These are phyloP conservation scores for Amoebophrya sp. DNA, from an alignment of 169 alveolate genomes.

Conservation along the genomic window DNA sequence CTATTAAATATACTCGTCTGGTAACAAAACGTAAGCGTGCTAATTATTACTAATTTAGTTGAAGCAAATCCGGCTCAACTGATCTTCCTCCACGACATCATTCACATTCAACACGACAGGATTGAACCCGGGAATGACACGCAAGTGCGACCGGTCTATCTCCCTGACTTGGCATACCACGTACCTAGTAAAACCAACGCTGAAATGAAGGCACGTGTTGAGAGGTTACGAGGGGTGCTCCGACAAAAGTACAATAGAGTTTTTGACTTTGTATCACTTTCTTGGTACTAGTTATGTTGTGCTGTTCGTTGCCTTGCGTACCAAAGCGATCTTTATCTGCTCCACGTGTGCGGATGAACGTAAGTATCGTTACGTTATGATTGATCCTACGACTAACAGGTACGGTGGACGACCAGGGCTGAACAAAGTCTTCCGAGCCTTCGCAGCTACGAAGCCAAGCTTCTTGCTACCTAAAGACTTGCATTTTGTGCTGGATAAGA, in stretches of 20 bases:
- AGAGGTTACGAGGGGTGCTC: not conserved
- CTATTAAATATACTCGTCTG: no score
- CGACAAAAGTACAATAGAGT: not conserved
- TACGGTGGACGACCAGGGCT: constrained; percentile 6
- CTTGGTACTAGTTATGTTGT: not conserved
- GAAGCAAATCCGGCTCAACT: not conserved
- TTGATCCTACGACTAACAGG: no score
- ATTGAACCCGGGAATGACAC: not conserved
- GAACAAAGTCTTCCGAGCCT: constrained; percentile 5
- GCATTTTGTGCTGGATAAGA: not conserved
- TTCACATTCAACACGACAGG: no score
- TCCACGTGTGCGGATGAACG: no score
- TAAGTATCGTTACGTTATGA: no score
- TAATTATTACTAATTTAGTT: no score
- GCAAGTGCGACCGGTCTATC: constrained; percentile 22
- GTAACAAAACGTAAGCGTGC: not conserved
- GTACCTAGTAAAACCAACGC: not conserved
- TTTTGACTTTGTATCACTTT: not conserved
- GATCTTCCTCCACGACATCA: not conserved
- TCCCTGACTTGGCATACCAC: not conserved
- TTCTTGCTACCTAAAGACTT: not conserved
- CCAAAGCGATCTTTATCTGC: no score
- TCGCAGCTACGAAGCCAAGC: not conserved
- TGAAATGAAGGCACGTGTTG: not conserved
- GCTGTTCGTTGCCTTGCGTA: no score